These are phyloP conservation scores for Microbotryum scabiosae DNA, from an alignment of 1,284 basidiomycete species.

Conservation along the genomic window DNA sequence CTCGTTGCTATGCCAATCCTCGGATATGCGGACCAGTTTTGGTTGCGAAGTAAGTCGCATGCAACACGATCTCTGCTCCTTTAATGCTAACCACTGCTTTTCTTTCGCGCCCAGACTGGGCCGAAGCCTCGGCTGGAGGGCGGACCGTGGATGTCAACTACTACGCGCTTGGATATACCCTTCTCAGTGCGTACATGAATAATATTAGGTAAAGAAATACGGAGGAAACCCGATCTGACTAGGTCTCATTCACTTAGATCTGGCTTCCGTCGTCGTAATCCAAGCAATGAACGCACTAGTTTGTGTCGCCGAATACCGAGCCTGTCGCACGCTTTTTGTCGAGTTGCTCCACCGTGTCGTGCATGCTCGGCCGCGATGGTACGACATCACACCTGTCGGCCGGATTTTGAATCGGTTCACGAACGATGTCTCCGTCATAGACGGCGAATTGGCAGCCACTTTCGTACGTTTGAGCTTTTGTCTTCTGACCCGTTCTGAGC, in stretches of 20 bases:
- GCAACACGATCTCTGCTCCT: not conserved
- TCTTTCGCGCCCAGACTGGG: constrained; percentile 11
- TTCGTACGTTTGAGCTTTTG: constrained; percentile 24
- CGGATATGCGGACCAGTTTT: constrained; percentile 20
- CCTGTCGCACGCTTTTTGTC: constrained; percentile 26
- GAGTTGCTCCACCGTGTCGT: constrained; percentile 34
- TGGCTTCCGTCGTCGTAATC: too few relatives aligned
- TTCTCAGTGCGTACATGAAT: constrained; percentile 11
- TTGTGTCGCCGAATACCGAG: too few relatives aligned
- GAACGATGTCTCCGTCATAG: constrained; percentile 35
- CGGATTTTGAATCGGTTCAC: constrained; percentile 37
- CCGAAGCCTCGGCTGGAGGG: constrained; percentile 8
- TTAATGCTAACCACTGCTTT: not conserved
- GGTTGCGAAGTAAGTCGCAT: constrained; percentile 12
- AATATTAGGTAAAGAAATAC: not conserved
- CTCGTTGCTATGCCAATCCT: constrained; percentile 13
- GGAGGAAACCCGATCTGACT: constrained; percentile 15
- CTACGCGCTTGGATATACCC: constrained; percentile 10
- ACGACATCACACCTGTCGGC: constrained; percentile 36
- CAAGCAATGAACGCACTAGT: too few relatives aligned
- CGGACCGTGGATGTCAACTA: constrained; percentile 6
- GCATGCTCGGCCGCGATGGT: constrained; percentile 34
- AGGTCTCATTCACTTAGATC: too few relatives aligned
- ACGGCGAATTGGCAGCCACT: constrained; percentile 34
- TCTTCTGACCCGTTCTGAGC: not conserved